These are phyloP conservation scores for Alternaria solani DNA, from an alignment of 2,329 filamentous ascomycete species.

Conservation along the genomic window DNA sequence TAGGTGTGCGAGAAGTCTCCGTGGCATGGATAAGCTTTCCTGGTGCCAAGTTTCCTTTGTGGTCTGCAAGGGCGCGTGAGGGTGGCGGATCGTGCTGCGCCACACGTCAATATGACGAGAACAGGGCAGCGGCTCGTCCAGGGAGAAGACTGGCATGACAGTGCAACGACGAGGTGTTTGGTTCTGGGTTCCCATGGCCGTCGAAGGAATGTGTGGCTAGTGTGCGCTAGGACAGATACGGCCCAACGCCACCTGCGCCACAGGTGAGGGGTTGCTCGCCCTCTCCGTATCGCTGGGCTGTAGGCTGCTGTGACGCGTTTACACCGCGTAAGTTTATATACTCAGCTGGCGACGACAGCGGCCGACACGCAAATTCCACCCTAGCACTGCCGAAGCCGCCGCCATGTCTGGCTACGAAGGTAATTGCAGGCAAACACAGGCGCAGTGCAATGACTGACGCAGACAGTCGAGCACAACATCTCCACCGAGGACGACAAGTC, in stretches of 20 bases:
- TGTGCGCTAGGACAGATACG: background rate
- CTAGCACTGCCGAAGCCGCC: constrained; percentile 26
- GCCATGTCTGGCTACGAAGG: constrained; percentile 60
- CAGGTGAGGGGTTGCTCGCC: constrained; percentile 10
- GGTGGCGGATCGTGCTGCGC: background rate
- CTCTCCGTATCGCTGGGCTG: constrained; percentile 1
- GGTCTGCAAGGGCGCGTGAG: background rate
- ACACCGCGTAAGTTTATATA: constrained; percentile 18
- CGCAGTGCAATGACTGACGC: constrained; percentile 25
- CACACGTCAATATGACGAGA: background rate
- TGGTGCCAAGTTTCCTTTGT: background rate
- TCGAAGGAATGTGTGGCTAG: background rate
- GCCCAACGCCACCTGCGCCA: constrained; percentile 4
- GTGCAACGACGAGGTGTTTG: background rate
- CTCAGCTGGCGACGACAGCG: constrained; percentile 10
- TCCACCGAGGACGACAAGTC: constrained; percentile 46
- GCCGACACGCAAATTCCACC: constrained; percentile 5
- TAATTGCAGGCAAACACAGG: constrained; percentile 25
- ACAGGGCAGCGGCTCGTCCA: background rate
- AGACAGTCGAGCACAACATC: constrained; percentile 60
- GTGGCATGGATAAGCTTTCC: background rate
- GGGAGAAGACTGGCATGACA: background rate
- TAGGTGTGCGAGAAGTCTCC: background rate
- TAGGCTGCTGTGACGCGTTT: constrained; percentile 24
- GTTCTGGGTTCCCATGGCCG: background rate